Conservation (phyloP, 75 land plant species). For the Isoetes taiwanensis region DNA sequence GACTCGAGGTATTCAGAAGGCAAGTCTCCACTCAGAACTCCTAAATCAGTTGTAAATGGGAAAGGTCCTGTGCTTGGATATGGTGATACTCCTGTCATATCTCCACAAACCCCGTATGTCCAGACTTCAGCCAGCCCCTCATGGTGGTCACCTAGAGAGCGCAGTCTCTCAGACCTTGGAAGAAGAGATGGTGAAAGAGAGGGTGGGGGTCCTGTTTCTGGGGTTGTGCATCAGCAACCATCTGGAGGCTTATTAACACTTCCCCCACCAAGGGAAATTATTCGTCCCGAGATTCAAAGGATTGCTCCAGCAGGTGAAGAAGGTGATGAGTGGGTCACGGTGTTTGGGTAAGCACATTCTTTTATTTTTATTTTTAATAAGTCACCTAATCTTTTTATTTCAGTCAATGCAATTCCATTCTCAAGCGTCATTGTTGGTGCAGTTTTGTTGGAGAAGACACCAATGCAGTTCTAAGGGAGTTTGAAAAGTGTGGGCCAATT, state of each 20-base stretch:
- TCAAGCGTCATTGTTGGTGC: no score
- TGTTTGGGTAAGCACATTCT: constrained; percentile 56
- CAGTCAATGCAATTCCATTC: no score
- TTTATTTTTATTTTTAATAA: not conserved
- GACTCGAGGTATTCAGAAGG: constrained; percentile 10
- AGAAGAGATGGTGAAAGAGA: constrained; percentile 37
- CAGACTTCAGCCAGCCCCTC: no score
- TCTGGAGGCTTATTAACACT: constrained; percentile 58
- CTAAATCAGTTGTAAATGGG: not conserved
- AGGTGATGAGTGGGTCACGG: constrained; percentile 88
- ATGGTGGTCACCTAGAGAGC: constrained; percentile 57
- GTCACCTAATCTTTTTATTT: no score
- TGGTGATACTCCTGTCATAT: no score
- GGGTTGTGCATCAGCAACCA: constrained; percentile 39
- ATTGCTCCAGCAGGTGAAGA: constrained; percentile 27
- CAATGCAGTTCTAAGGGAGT: constrained; percentile 78
- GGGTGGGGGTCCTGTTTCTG: constrained; percentile 64
- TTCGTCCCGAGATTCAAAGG: constrained; percentile 57
- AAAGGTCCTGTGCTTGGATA: no score
- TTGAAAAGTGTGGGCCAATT: constrained; percentile 89
- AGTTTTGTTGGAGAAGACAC: constrained; percentile 85
- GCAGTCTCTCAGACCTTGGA: constrained; percentile 6
- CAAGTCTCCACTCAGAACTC: constrained; percentile 8
- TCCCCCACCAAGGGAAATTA: constrained; percentile 69
- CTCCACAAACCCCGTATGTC: no score